A percentile compares a stretch with the other conserved stretches of the same genome.
These are phyloP conservation scores for Beauveria pseudobassiana DNA, from an alignment of 2,329 filamentous ascomycete genomes.

Conservation along the genomic window DNA sequence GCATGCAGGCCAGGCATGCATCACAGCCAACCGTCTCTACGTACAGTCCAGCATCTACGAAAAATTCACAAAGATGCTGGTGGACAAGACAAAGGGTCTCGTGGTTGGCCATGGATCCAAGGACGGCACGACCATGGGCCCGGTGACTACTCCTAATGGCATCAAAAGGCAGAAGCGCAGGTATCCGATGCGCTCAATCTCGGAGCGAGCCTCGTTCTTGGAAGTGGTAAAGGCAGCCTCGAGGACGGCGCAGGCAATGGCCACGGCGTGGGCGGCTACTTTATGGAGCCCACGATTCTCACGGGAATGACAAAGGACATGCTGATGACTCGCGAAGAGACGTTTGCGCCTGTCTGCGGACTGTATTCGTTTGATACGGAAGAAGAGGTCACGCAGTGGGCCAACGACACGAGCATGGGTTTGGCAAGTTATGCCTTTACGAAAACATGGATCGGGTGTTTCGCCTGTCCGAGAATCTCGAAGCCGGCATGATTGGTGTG, in stretches of 20 bases:
- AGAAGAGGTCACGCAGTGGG: slow-evolving; percentile 59
- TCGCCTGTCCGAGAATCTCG: slow-evolving; percentile 39
- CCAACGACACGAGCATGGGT: slow-evolving; percentile 60
- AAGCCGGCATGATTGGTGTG: slow-evolving; percentile 33
- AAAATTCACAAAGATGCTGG: slow-evolving; percentile 48
- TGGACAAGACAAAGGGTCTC: slow-evolving; percentile 43
- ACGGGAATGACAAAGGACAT: slow-evolving; percentile 59
- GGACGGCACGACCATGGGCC: slow-evolving; percentile 25
- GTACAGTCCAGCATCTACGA: slow-evolving; percentile 55
- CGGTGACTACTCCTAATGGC: slow-evolving; percentile 26
- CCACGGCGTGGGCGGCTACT: slow-evolving; percentile 45
- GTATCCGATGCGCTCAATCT: slow-evolving; percentile 43
- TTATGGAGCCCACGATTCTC: slow-evolving; percentile 63
- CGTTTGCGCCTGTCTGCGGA: slow-evolving; percentile 64
- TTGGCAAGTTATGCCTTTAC: slow-evolving; percentile 67
- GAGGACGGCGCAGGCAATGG: slow-evolving; percentile 28
- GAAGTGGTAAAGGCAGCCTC: slow-evolving; percentile 1
- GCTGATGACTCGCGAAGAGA: slow-evolving; percentile 61
- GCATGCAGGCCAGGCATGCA: slow-evolving; percentile 65
- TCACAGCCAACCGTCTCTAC: slow-evolving; percentile 55
- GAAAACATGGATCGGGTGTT: slow-evolving; percentile 32
- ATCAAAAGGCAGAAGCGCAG: slow-evolving; percentile 40
- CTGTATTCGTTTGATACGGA: slow-evolving; percentile 63
- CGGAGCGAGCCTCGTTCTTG: slow-evolving; percentile 8
- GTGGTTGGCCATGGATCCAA: slow-evolving; percentile 55